Evolutionary conservation across 257 asterid species (phyloP).

Genomic region (Solanum tarijense): DNA sequence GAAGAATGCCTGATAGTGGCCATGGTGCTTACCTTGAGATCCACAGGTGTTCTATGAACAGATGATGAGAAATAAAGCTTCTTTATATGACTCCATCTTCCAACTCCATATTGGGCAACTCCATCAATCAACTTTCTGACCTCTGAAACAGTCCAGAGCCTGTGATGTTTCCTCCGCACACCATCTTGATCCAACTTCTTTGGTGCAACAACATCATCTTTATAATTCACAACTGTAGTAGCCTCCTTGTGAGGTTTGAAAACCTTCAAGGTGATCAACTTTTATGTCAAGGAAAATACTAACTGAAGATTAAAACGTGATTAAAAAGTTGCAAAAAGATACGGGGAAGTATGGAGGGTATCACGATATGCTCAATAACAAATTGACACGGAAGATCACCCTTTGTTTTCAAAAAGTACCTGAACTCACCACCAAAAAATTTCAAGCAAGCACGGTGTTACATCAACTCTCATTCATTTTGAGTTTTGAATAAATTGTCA

Average conservation of each 20-base stretch:
- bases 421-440: background rate
- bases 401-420: background rate
- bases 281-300: background rate
- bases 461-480: background rate
- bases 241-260: slow-evolving; percentile 3
- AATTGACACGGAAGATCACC: background rate
- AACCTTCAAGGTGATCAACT: background rate
- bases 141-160: slow-evolving; percentile 79
- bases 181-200: slow-evolving; percentile 25
- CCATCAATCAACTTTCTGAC: slow-evolving; percentile 77
- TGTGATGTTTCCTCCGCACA: slow-evolving; percentile 72
- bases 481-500: background rate
- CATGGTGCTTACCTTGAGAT: slow-evolving; percentile 60
- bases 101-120: slow-evolving; percentile 83
- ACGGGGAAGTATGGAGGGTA: background rate
- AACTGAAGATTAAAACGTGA: background rate
- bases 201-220: slow-evolving; percentile 18
- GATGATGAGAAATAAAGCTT: slow-evolving; percentile 65
- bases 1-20: background rate
- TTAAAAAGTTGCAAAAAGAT: background rate
- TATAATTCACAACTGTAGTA: slow-evolving; percentile 8
- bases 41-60: slow-evolving; percentile 81
- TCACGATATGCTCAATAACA: background rate
- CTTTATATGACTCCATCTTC: slow-evolving; percentile 90
- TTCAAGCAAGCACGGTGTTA: background rate